Conservation (phyloP, 2,329 filamentous ascomycete genomes). For the Colletotrichum sp. region DNA sequence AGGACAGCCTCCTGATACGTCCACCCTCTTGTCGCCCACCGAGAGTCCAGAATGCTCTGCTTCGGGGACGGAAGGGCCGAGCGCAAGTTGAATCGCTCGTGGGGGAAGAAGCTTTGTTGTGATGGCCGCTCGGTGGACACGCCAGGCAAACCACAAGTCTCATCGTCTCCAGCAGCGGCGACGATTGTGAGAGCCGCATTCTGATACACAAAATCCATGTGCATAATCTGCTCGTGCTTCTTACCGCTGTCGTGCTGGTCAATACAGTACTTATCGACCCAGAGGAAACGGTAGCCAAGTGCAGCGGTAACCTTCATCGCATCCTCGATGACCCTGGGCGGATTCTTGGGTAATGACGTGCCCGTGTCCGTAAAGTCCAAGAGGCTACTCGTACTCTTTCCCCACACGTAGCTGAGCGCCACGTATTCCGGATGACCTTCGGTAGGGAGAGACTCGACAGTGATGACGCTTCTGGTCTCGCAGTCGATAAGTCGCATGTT, state of each 20-base stretch:
- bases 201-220: constrained; percentile 30
- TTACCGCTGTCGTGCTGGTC: constrained; percentile 27
- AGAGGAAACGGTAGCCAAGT: constrained; percentile 27
- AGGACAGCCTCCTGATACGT: constrained; percentile 19
- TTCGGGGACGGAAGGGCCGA: not conserved
- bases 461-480: not conserved
- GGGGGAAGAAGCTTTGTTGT: not conserved
- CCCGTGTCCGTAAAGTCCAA: not conserved
- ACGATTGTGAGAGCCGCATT: constrained; percentile 27
- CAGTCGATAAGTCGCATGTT: constrained; percentile 1
- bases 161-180: constrained; percentile 17
- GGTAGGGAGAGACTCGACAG: not conserved
- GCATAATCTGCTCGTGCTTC: constrained; percentile 25
- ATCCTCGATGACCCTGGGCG: constrained; percentile 11
- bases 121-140: not conserved
- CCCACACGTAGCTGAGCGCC: constrained; percentile 5
- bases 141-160: constrained; percentile 1
- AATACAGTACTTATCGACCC: constrained; percentile 31
- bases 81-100: not conserved
- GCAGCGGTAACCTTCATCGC: constrained; percentile 22
- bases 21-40: constrained; percentile 13
- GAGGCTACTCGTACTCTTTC: not conserved
- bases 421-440: not conserved
- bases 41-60: not conserved
- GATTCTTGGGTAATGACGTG: not conserved